Evolutionary conservation across 805 yeast genomes (phyloP), one percentile per base, ranked within the genome.

Genomic region (Spathaspora sp.): DNA sequence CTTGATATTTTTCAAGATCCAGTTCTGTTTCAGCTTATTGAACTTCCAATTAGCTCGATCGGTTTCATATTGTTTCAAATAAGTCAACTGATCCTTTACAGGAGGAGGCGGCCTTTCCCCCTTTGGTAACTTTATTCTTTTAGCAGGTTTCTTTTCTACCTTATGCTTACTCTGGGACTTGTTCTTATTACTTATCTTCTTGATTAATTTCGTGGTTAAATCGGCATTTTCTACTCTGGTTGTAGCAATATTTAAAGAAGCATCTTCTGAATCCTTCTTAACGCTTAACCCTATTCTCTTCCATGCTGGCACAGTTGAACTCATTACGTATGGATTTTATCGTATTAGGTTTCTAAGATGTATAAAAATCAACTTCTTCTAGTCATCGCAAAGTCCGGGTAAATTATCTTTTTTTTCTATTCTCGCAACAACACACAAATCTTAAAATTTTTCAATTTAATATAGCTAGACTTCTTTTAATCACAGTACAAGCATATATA

Each of bases 1-100:
- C 47, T 69, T 75, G 31, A 86, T 66, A 63, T 88, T 83, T 60
- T 82, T 83, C 56, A 89, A 68, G 43, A 89, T 76, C 96, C 96
- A 89, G 62, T 88, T 88, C 67, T 89, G 96, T 57, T 89, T 88
- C 72, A 85, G 92, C 61, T 89, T 89, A 52, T 90, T 85, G 65
- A 89, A 89, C 71, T 89, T 89, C 96, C 96, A 89, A 52, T 77
- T 74, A 0, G 69, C 80, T 53, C 67, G 70, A 55, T 86, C 89
- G 11, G 77, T 75, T 3, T 69, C 63, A 60, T 76, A 89, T 49
- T 79, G 84, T 52, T 80, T 76, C 58, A 88, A 67, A 61, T 88
- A 88, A 0, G 71, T 80, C 35, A 85, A 72, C 64, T 88, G 94
- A 60, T 88, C 96, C 55, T 80, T 83, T 56, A 86, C 93, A 32